Base-by-base conservation (phyloP, 345 rosid genomes). In the Psidium friedrichsthalianum region DNA sequence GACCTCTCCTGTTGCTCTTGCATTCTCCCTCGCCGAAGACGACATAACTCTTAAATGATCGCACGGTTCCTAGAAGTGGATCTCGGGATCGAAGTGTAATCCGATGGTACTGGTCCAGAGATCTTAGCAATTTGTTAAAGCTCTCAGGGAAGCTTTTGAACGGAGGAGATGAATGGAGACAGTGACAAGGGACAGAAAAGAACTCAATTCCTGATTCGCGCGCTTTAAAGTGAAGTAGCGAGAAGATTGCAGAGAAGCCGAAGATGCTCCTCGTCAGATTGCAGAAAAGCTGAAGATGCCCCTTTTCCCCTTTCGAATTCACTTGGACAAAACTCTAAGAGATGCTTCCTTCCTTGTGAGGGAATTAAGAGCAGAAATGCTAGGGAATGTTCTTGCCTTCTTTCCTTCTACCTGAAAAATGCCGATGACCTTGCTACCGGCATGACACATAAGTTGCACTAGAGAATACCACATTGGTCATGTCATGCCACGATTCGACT, bases 261-360 rank as follows among this genome's bases (percentile, higher is more conserved):
- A 88, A 87, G 90, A 86, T 36, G 36, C 36, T 36, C 36, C 36
- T 36, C 36, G 36, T 36, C 36, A 51, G 51, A 51, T 12, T 53
- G 52, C 53, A 61, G 86, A 53, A 85, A 52, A 54, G 86, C n/a
- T 81, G 88, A 88, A 87, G 90, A 86, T 87, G 89, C 90, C 56
- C 58, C 82, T 83, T 64, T 58, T 49, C 81, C 81, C 24, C 40
- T 56, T 55, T 85, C 11, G 14, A 59, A 74, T 85, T 86, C 49
- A 81, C 82, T 87, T 85, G 57, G 80, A 47, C 87, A 51, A 56
- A 86, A 55, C 44, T 86, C 57, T 18, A 83, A 61, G 42, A 87
- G 90, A 36, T 18, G 25, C 36, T 90, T 49, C 92, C 64, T 86
- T 57, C 88, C 89, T 89, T 89, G 57, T 56, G 54, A 9, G 27